A percentile compares a stretch with the other conserved stretches of the same genome.
These are phyloP conservation scores for Castanea sativa DNA, from an alignment of 306 rosid genomes.

Conservation along the genomic window DNA sequence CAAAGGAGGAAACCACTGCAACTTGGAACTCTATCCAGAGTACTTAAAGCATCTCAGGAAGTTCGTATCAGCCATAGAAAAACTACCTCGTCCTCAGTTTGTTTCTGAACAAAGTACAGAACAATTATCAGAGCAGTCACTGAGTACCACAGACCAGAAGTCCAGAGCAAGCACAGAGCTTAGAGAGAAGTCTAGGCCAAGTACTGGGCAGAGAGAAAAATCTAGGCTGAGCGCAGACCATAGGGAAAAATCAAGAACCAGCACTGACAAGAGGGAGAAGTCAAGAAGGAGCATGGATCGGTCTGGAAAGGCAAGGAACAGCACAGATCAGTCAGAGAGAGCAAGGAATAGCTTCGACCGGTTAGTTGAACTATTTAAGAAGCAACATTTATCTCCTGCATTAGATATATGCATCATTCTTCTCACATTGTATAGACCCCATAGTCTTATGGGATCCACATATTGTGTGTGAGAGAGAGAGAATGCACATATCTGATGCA, in stretches of 20 bases:
- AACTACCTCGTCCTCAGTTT: slow-evolving; percentile 25
- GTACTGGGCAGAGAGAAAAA: slow-evolving; percentile 42
- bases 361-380: slow-evolving; percentile 22
- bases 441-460: too few species aligned
- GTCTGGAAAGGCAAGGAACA: slow-evolving; percentile 42
- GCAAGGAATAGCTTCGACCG: slow-evolving; percentile 71
- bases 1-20: slow-evolving; percentile 60
- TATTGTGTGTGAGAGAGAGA: too few species aligned
- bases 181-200: slow-evolving; percentile 36
- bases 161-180: slow-evolving; percentile 40
- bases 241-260: slow-evolving; percentile 47
- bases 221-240: slow-evolving; percentile 46
- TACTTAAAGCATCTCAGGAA: slow-evolving; percentile 60
- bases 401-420: too few species aligned
- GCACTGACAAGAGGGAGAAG: slow-evolving; percentile 46
- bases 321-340: slow-evolving; percentile 57
- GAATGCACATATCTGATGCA: too few species aligned
- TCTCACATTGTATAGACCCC: too few species aligned
- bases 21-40: slow-evolving; percentile 61
- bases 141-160: slow-evolving; percentile 19
- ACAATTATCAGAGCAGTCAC: slow-evolving; percentile 7
- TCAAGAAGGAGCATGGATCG: slow-evolving; percentile 50
- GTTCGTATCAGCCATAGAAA: slow-evolving; percentile 58
- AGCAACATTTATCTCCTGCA: too few species aligned
- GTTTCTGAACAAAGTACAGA: slow-evolving; percentile 9